Evolutionary conservation across 2,329 filamentous ascomycete species (phyloP).

Genomic region (Thermothelomyces thermophilus): DNA sequence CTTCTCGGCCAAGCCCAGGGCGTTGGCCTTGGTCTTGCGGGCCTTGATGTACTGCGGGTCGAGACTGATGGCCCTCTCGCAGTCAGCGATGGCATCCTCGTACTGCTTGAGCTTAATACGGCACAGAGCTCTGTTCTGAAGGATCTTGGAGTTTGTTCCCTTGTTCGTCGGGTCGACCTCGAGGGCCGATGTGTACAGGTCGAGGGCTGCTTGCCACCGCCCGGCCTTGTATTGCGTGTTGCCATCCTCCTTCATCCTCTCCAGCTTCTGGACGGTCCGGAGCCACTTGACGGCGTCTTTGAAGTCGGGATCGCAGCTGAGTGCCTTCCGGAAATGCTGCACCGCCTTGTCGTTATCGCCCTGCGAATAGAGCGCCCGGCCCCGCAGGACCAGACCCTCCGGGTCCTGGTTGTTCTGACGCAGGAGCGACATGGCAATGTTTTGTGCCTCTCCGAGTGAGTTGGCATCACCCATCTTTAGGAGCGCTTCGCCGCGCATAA

Average conservation of each 20-base stretch:
- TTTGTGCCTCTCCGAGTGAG: constrained; percentile 83
- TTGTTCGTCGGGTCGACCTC: constrained; percentile 83
- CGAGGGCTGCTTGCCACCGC: constrained; percentile 70
- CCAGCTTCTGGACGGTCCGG: constrained; percentile 82
- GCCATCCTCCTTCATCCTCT: constrained; percentile 89
- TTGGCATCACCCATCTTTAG: constrained; percentile 89
- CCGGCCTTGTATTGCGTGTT: constrained; percentile 85
- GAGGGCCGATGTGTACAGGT: constrained; percentile 77
- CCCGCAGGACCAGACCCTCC: constrained; percentile 84
- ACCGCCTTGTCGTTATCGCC: constrained; percentile 94
- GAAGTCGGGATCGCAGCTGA: constrained; percentile 88
- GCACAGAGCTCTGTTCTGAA: constrained; percentile 88
- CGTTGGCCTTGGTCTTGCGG: constrained; percentile 88
- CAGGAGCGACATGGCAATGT: constrained; percentile 81
- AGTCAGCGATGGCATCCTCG: constrained; percentile 74
- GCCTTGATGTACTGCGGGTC: constrained; percentile 86
- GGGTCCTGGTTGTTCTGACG: constrained; percentile 85
- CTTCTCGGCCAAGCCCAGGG: constrained; percentile 72
- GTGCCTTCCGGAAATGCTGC: constrained; percentile 82
- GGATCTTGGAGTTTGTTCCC: constrained; percentile 87
- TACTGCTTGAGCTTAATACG: constrained; percentile 78
- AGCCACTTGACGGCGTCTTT: constrained; percentile 83
- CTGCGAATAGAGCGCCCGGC: constrained; percentile 79
- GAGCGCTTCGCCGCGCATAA: constrained; percentile 87
- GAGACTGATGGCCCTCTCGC: constrained; percentile 72